Conservation (phyloP, 1,139 yeast genomes). For the Taphrina flavorubra region DNA sequence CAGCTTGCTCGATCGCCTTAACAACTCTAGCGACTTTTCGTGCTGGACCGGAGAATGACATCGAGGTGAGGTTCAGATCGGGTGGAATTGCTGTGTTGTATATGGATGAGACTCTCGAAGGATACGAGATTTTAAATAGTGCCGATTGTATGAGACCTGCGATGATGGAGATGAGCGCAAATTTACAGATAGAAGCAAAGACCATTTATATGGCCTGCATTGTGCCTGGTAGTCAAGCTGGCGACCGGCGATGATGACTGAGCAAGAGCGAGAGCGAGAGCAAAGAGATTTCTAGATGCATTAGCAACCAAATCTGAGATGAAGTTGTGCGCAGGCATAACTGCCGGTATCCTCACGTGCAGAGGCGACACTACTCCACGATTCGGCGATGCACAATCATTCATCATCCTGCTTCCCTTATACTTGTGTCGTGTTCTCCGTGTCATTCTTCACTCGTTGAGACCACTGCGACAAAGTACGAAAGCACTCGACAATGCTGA, state of each 20-base stretch:
- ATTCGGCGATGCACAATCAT: not conserved
- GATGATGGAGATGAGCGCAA: constrained; percentile 11
- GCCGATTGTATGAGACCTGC: constrained; percentile 4
- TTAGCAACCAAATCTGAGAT: not conserved
- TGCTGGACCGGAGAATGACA: constrained; percentile 42
- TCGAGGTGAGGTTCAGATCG: not conserved
- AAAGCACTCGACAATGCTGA: constrained; percentile 57
- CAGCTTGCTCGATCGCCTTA: constrained; percentile 74
- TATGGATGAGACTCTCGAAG: not conserved
- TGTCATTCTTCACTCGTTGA: not conserved
- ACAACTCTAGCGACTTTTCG: constrained; percentile 67
- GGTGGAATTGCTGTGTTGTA: not conserved
- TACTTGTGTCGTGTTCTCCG: not conserved
- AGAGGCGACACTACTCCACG: not conserved
- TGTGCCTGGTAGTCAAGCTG: not conserved
- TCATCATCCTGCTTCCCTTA: not conserved
- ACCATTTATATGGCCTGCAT: constrained; percentile 2
- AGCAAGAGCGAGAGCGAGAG: constrained; percentile 2
- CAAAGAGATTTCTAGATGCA: not conserved
- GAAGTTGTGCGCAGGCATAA: not conserved
- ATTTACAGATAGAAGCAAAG: not conserved
- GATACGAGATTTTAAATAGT: not conserved
- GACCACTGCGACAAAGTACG: not conserved
- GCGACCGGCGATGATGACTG: not conserved
- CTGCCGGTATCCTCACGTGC: constrained; percentile 9